Base-by-base conservation (phyloP, 805 yeast species). In the Torulaspora microellipsoides region DNA sequence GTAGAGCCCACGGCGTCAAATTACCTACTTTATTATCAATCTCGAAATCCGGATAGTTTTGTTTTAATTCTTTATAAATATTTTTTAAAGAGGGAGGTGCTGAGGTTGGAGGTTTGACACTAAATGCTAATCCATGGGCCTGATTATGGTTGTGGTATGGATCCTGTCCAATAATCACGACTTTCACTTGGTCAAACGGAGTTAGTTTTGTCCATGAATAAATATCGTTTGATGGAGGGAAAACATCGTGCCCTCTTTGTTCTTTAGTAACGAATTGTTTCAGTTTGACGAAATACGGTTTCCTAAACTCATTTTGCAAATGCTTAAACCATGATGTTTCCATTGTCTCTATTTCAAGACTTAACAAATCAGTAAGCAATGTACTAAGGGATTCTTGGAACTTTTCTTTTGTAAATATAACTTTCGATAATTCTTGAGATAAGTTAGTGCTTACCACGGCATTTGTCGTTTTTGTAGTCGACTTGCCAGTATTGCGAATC, bases 111-210 rank as follows among this genome's bases (percentile, higher is more conserved):
- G 85, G 83, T 43, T 79, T 73, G 1, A 93, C 98, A 15, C 95
- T 85, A 55, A 93, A 93, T 3, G 99, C 98, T 25, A 93, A 68
- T 0, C 99, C 99, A 59, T 93, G 99, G 0, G 99, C 99, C 64
- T 93, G 99, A 60, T 85, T 85, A 54, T 66, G 65, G 62, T 89
- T 88, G 64, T 93, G 99, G 62, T 93, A 93, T 0, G 99, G 99
- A 62, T 93, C 99, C 63, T 93, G 99, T 1, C 99, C 99, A 35
- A 93, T 69, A 10, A 93, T 76, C 1, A 93, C 75, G 23, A 91
- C 93, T 56, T 80, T 81, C 14, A 89, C 85, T 3, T 75, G 62
- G 3, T 78, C 69, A 15, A 91, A 68, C 0, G 96, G 95, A 0
- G 98, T 88, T 13, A 81, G 71, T 27, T 88, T 76, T 2, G 95